Conservation (phyloP, 352 stramenopile species). For the Phytophthora lateralis region DNA sequence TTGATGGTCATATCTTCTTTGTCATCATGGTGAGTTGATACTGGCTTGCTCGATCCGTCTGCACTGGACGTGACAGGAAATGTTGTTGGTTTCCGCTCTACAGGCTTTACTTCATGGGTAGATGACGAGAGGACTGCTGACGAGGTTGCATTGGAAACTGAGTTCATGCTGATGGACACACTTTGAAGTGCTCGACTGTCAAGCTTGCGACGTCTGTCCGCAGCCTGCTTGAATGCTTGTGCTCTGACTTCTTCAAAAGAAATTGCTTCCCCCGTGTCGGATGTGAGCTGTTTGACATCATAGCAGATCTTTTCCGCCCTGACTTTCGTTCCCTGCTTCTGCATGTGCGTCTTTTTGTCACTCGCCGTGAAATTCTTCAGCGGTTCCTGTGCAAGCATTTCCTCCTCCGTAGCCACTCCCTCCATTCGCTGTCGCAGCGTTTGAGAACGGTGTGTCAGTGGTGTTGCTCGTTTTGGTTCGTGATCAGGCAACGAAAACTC, state of each 20-base stretch:
- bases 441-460: slow-evolving; percentile 59
- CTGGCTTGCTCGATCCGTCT: slow-evolving; percentile 17
- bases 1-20: slow-evolving; percentile 91
- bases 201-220: slow-evolving; percentile 19
- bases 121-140: slow-evolving; percentile 6
- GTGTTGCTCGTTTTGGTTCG: slow-evolving; percentile 28
- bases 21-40: slow-evolving; percentile 38
- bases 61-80: not conserved
- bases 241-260: slow-evolving; percentile 87
- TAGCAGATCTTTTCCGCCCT: slow-evolving; percentile 40
- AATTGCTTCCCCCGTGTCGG: slow-evolving; percentile 49
- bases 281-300: slow-evolving; percentile 49
- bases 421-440: slow-evolving; percentile 79
- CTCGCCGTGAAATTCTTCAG: slow-evolving; percentile 75
- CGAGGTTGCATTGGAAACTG: slow-evolving; percentile 14
- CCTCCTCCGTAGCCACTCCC: slow-evolving; percentile 71
- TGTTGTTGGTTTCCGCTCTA: slow-evolving; percentile 13
- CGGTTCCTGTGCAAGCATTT: slow-evolving; percentile 73
- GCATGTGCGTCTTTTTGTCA: slow-evolving; percentile 24
- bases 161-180: slow-evolving; percentile 27
- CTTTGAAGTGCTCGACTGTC: slow-evolving; percentile 27
- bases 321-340: slow-evolving; percentile 22
- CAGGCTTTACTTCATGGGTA: slow-evolving; percentile 11
- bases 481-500: slow-evolving; percentile 48
- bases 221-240: slow-evolving; percentile 25